Conservation (phyloP, 192 early-diverging fungal species). For the Linderina pennispora region DNA sequence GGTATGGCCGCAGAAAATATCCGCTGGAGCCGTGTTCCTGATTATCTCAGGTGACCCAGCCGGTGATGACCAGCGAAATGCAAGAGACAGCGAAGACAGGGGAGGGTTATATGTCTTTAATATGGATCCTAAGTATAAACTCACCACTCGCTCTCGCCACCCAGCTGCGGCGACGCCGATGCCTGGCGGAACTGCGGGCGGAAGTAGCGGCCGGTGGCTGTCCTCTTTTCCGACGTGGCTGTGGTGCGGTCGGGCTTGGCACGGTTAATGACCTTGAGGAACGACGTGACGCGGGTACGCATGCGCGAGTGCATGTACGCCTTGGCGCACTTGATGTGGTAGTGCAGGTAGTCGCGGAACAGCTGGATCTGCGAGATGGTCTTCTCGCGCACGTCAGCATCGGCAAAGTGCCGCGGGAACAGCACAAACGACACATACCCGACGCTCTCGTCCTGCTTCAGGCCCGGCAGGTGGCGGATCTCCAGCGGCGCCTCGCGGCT, state of each 20-base stretch:
- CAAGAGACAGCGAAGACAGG: too few relatives aligned
- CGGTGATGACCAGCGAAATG: too few relatives aligned
- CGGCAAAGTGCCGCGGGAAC: constrained; percentile 84
- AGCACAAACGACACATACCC: constrained; percentile 98
- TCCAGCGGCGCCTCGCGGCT: constrained; percentile 91
- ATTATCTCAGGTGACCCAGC: too few relatives aligned
- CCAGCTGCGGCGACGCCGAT: constrained; percentile 27
- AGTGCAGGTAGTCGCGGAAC: constrained; percentile 98
- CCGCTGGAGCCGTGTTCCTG: too few relatives aligned
- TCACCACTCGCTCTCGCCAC: constrained; percentile 35
- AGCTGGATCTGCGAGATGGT: constrained; percentile 95
- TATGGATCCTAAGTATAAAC: too few relatives aligned
- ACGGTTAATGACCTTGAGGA: constrained; percentile 97
- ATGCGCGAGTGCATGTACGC: constrained; percentile 99
- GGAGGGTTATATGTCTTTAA: too few relatives aligned
- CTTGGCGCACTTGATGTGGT: constrained; percentile 99
- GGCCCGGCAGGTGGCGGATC: constrained; percentile 67
- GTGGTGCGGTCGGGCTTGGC: constrained; percentile 83
- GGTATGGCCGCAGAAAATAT: too few relatives aligned
- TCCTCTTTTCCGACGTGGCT: constrained; percentile 68
- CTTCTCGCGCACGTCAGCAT: constrained; percentile 68
- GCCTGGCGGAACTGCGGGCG: constrained; percentile 46
- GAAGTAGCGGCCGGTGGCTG: constrained; percentile 50
- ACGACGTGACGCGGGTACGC: constrained; percentile 89
- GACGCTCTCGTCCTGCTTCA: constrained; percentile 75